phyloP scores from a whole-genome alignment of 768 basidiomycete species.

The Termitomyces titanicus region DNA sequence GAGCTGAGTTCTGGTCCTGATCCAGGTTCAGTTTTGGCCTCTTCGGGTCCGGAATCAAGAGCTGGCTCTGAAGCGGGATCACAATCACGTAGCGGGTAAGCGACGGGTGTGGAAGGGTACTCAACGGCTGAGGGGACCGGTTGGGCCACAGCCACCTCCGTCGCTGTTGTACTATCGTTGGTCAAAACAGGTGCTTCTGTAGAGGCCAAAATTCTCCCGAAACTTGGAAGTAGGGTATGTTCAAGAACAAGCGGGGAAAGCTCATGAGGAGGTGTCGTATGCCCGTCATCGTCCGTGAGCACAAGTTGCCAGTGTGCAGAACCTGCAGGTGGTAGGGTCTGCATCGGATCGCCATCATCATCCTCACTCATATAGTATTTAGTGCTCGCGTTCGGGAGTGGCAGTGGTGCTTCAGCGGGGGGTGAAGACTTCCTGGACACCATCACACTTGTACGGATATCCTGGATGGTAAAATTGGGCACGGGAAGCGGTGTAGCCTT shows the following conservation, averaged over 20 bases:
- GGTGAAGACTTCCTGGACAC: neutral
- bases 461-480: conserved; percentile 15
- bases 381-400: conserved; percentile 21
- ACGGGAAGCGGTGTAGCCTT: conserved; percentile 17
- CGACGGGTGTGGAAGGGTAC: conserved; percentile 16
- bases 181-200: neutral
- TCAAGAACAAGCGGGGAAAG: conserved; percentile 18
- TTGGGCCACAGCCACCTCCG: conserved; percentile 2
- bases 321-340: conserved; percentile 6
- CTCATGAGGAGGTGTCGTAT: conserved; percentile 16
- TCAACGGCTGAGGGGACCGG: conserved; percentile 16
- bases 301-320: conserved; percentile 9
- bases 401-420: conserved; percentile 14
- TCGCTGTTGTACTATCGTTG: neutral
- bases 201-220: neutral
- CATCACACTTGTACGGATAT: neutral
- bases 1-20: conserved; percentile 6
- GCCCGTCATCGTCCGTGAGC: conserved; percentile 18
- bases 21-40: neutral
- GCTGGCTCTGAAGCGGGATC: conserved; percentile 6
- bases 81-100: conserved; percentile 8
- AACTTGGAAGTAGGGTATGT: conserved; percentile 7
- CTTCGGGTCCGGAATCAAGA: neutral
- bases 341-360: conserved; percentile 11
- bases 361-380: conserved; percentile 10